Evolutionary conservation across 2,329 filamentous ascomycete species (phyloP).

Genomic region (Diaporthe sp.): DNA sequence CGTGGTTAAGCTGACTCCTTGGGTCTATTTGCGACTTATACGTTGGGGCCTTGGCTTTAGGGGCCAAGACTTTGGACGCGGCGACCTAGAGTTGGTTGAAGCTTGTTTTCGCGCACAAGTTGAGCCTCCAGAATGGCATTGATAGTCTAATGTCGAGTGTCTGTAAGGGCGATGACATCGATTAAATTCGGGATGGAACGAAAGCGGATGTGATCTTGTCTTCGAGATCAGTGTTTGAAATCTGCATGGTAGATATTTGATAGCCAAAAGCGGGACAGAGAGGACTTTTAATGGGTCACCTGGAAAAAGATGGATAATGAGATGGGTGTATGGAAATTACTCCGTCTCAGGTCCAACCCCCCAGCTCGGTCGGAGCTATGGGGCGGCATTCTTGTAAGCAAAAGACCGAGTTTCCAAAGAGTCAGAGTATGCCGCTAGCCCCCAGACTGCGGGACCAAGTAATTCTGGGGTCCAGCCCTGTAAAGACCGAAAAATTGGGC

Average conservation of each 20-base stretch:
- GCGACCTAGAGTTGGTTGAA: background rate
- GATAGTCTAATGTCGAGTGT: background rate
- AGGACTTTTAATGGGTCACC: constrained; percentile 5
- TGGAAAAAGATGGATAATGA: background rate
- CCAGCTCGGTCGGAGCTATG: constrained; percentile 27
- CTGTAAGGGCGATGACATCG: background rate
- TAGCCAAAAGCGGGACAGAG: background rate
- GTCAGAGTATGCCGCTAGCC: background rate
- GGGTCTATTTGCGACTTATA: constrained; percentile 3
- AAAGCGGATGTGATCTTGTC: background rate
- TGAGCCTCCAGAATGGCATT: background rate
- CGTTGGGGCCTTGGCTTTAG: background rate
- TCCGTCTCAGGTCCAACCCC: background rate
- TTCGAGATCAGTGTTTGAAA: background rate
- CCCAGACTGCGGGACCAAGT: background rate
- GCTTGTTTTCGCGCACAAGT: constrained; percentile 5
- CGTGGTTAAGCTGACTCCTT: background rate
- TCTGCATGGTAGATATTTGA: background rate
- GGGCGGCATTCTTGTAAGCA: background rate
- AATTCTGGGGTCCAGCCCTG: background rate
- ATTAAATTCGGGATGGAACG: background rate
- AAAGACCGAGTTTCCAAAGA: background rate
- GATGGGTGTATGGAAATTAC: constrained; percentile 11
- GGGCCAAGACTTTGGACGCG: background rate
- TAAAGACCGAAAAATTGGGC: constrained; percentile 3